Evolutionary conservation across 1,284 basidiomycete genomes (phyloP).

Genomic region (Tylopilus sp.): DNA sequence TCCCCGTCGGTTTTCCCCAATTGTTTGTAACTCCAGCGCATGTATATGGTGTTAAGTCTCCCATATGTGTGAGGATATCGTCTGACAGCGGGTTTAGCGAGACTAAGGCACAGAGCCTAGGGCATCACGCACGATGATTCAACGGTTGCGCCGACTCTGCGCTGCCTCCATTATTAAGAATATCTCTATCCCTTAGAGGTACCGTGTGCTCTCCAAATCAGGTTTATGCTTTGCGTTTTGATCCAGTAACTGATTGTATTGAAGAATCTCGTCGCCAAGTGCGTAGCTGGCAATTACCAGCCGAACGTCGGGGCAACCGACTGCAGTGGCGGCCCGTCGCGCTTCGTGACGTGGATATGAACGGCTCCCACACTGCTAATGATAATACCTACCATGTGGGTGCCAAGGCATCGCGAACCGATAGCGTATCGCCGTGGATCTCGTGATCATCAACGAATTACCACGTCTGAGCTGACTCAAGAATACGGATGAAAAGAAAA

Average conservation of each 20-base stretch:
- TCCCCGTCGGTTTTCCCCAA: not conserved
- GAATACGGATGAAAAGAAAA: not conserved
- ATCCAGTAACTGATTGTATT: not conserved
- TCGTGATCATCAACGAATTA: not conserved
- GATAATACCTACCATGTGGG: not conserved
- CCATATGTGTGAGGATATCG: not conserved
- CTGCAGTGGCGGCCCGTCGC: not conserved
- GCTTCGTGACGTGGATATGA: not conserved
- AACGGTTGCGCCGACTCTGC: not conserved
- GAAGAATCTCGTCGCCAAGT: not conserved
- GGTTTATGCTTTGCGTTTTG: not conserved
- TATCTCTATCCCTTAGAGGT: not conserved
- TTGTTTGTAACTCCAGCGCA: not conserved
- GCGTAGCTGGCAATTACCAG: not conserved
- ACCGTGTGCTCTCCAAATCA: not conserved
- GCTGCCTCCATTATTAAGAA: no score
- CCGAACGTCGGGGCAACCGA: not conserved
- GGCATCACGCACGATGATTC: not conserved
- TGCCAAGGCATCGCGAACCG: not conserved
- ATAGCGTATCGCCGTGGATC: not conserved
- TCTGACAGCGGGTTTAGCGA: not conserved
- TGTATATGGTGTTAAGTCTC: not conserved
- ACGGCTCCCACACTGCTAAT: no score
- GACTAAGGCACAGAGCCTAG: not conserved
- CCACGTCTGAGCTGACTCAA: conserved; percentile 5